These are phyloP conservation scores for Erythrobasidium yunnanense DNA, from an alignment of 768 basidiomycete genomes.

Conservation along the genomic window DNA sequence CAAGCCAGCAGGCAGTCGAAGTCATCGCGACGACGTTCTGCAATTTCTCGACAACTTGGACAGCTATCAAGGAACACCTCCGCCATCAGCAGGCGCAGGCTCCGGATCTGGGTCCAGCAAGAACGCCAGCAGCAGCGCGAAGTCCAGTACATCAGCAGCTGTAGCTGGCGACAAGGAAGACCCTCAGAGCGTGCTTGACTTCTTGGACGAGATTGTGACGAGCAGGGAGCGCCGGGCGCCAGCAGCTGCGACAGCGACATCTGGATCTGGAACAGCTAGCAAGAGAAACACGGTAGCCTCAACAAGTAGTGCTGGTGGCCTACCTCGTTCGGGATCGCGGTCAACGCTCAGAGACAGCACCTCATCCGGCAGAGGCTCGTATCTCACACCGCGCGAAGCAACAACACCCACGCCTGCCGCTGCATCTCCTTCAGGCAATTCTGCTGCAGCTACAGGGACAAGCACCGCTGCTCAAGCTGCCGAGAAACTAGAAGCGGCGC, in stretches of 20 bases:
- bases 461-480: constrained; percentile 31
- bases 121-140: constrained; percentile 17
- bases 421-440: neutral
- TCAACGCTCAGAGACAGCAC: neutral
- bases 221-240: constrained; percentile 5
- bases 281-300: neutral
- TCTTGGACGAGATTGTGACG: constrained; percentile 36
- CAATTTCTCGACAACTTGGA: constrained; percentile 92
- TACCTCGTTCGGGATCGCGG: constrained; percentile 17
- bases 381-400: neutral
- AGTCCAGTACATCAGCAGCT: too few relatives aligned
- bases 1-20: neutral
- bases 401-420: neutral
- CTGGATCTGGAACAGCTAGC: neutral
- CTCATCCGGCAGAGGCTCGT: neutral
- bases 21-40: constrained; percentile 56
- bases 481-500: constrained; percentile 15
- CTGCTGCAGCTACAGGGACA: neutral
- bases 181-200: constrained; percentile 38
- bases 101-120: constrained; percentile 14
- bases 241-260: neutral
- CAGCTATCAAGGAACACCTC: constrained; percentile 46
- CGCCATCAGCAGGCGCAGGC: constrained; percentile 23
- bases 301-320: constrained; percentile 9
- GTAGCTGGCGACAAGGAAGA: constrained; percentile 31